A percentile compares a stretch with the other conserved stretches of the same genome.
These are phyloP conservation scores for Thelephora aurantiotincta DNA, from an alignment of 768 basidiomycete genomes.

Conservation along the genomic window DNA sequence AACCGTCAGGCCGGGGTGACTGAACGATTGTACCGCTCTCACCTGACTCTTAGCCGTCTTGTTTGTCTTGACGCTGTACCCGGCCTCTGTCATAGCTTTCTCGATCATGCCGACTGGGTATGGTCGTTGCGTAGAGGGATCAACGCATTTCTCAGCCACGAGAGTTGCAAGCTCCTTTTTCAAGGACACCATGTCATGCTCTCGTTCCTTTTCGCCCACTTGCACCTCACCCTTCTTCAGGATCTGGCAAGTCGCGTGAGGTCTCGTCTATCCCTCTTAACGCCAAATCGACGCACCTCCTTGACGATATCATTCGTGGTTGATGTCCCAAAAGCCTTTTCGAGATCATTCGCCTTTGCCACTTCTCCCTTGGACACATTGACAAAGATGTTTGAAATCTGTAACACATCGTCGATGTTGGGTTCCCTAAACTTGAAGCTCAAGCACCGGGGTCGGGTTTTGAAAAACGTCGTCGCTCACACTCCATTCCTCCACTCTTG, in stretches of 20 bases:
- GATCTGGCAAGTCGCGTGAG: conserved; percentile 36
- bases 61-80: conserved; percentile 77
- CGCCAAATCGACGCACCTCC: conserved; percentile 37
- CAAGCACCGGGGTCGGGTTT: background rate
- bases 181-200: conserved; percentile 73
- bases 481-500: conserved; percentile 92
- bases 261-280: background rate
- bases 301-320: conserved; percentile 61
- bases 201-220: conserved; percentile 92
- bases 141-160: conserved; percentile 92
- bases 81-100: conserved; percentile 92
- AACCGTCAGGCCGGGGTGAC: conserved; percentile 1
- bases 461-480: conserved; percentile 27
- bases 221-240: conserved; percentile 93
- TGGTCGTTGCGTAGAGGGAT: conserved; percentile 77
- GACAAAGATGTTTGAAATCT: conserved; percentile 89
- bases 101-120: conserved; percentile 95
- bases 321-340: conserved; percentile 80
- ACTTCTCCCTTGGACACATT: conserved; percentile 96
- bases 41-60: conserved; percentile 95
- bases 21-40: conserved; percentile 5
- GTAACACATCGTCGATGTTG: conserved; percentile 87
- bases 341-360: conserved; percentile 77
- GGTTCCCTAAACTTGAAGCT: conserved; percentile 50
- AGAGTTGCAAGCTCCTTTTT: conserved; percentile 86